Evolutionary conservation across 2,329 filamentous ascomycete genomes (phyloP), one percentile per base, ranked within the genome.

Genomic region (Colletotrichum gloeosporioides): DNA sequence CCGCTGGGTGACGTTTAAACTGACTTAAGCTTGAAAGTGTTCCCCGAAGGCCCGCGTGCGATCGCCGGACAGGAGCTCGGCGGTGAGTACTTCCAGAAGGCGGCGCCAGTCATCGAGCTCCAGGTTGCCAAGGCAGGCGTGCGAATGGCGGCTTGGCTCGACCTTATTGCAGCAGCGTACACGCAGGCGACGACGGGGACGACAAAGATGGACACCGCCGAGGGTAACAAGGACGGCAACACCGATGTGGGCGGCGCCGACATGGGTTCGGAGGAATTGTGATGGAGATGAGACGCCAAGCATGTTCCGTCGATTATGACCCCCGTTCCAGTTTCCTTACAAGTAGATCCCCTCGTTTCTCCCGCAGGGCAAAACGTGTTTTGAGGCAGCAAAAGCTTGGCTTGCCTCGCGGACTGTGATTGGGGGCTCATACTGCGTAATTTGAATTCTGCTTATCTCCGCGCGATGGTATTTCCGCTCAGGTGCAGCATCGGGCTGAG

Each of bases 51-150:
- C 0, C 86, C 89, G 16, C 84, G 85, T 25, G 91, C 89, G 9
- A 91, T 94, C 69, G 85, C 84, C 16, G 90, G 88, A 22, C 86
- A 91, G 83, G 92, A 94, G 80, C 86, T 95, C 29, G 89, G 89
- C 32, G 90, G 90, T 0, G 87, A 89, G 39, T 95, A 95, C 83
- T 94, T 91, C 80, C 87, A 91, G 36, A 88, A 87, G 36, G 93
- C 92, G 4, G 90, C 90, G n/a, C 91, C 89, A 25, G 90, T 93
- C 73, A 87, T 95, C 62, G 92, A 95, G 83, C 81, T 90, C 75
- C 91, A 93, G 81, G 87, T 95, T 77, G 93, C 93, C 9, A 91
- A 90, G 78, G 94, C 92, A 6, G 94, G 94, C 13, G 94, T 92
- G 82, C 89, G 94, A 65, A 87, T 95, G 82, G 93, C 91, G 3